Conservation (phyloP, 768 basidiomycete genomes). For the Lentinula aciculospora region DNA sequence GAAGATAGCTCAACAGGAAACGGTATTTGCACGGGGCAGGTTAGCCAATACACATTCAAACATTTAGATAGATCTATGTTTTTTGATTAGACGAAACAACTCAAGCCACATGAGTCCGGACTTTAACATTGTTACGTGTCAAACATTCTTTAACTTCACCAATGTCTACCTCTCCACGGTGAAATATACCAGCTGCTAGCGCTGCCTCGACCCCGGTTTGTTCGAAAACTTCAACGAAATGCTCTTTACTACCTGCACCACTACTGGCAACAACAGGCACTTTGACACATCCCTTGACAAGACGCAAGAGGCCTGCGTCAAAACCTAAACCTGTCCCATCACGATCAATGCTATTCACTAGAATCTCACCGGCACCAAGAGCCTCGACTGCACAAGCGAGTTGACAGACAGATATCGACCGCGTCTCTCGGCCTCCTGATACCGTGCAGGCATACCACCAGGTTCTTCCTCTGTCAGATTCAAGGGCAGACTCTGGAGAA, state of each 20-base stretch:
- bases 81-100: not conserved
- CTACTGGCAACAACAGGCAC: slow-evolving; percentile 96
- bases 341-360: slow-evolving; percentile 94
- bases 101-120: slow-evolving; percentile 21
- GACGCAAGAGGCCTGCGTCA: slow-evolving; percentile 74
- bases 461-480: slow-evolving; percentile 61
- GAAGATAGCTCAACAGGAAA: slow-evolving; percentile 21
- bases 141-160: slow-evolving; percentile 68
- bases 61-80: not conserved
- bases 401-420: slow-evolving; percentile 83
- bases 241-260: slow-evolving; percentile 77
- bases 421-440: slow-evolving; percentile 81
- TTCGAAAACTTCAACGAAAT: slow-evolving; percentile 87
- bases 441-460: slow-evolving; percentile 99
- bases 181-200: slow-evolving; percentile 96
- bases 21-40: not conserved
- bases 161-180: slow-evolving; percentile 83
- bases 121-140: slow-evolving; percentile 40
- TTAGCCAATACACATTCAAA: not conserved
- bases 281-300: slow-evolving; percentile 69
- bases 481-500: slow-evolving; percentile 30
- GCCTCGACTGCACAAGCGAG: slow-evolving; percentile 87
- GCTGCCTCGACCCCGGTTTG: slow-evolving; percentile 84
- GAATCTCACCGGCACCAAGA: slow-evolving; percentile 91
- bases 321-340: slow-evolving; percentile 93